A percentile compares a stretch with the other conserved stretches of the same genome.
Evolutionary conservation across 2,329 filamentous ascomycete genomes (phyloP).

Genomic region (Dryadomyces quercus-mongolicae): DNA sequence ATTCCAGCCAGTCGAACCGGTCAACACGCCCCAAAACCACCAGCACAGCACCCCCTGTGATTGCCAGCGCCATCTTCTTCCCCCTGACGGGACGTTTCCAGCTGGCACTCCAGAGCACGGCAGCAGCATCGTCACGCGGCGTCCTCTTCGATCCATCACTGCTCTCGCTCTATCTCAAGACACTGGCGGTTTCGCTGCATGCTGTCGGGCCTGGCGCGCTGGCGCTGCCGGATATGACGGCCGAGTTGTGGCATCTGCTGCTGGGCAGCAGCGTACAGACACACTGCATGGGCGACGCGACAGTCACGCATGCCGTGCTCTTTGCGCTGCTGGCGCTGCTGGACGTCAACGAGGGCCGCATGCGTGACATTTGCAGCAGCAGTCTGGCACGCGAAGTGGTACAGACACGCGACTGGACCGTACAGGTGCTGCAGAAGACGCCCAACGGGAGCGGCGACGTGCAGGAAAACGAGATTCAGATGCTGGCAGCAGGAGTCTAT

Average conservation of each 20-base stretch:
- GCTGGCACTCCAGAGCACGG: constrained; percentile 36
- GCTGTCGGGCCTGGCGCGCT: constrained; percentile 72
- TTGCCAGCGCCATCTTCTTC: constrained; percentile 71
- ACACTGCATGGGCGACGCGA: constrained; percentile 41
- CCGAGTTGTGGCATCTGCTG: constrained; percentile 75
- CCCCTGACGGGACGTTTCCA: constrained; percentile 75
- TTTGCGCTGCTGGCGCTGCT: constrained; percentile 70
- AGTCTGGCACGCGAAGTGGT: constrained; percentile 60
- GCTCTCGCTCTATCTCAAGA: constrained; percentile 72
- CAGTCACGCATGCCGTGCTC: constrained; percentile 60
- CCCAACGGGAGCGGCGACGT: constrained; percentile 35
- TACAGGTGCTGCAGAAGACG: constrained; percentile 55
- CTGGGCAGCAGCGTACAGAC: constrained; percentile 49
- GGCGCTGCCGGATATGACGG: constrained; percentile 65
- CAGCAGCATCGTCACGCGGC: constrained; percentile 31
- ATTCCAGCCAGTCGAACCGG: no score
- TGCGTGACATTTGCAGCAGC: constrained; percentile 58
- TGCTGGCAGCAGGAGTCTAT: constrained; percentile 63
- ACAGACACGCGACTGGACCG: constrained; percentile 76
- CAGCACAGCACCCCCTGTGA: constrained; percentile 67
- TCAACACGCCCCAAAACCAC: constrained; percentile 49
- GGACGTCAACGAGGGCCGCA: constrained; percentile 66
- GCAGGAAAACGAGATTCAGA: constrained; percentile 71
- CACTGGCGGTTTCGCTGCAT: constrained; percentile 69
- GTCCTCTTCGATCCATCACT: constrained; percentile 65